These are phyloP conservation scores for Cardamine chenopodiifolia DNA, from an alignment of 345 rosid species.

Conservation along the genomic window DNA sequence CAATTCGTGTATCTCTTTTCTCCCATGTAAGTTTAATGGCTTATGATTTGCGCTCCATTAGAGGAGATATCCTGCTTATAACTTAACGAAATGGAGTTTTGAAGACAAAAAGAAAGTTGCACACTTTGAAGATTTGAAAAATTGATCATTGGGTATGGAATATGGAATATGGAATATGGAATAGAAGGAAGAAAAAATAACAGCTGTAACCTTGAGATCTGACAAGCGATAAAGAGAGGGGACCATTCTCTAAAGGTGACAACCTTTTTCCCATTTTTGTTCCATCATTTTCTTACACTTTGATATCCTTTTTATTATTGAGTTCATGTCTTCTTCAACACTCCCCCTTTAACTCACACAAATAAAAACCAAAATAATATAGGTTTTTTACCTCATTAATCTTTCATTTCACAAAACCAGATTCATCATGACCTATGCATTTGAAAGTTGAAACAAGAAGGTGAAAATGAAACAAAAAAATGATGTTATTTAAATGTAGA, in stretches of 20 bases:
- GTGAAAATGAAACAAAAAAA: not conserved
- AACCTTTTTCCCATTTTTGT: constrained; percentile 35
- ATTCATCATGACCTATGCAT: not conserved
- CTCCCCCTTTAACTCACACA: not conserved
- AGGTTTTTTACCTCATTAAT: not conserved
- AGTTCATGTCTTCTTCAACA: constrained; percentile 18
- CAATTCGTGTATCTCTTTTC: no score
- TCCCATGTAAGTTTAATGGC: no score
- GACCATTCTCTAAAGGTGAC: constrained; percentile 40
- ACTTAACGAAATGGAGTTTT: no score
- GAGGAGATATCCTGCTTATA: no score
- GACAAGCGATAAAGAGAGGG: constrained; percentile 11
- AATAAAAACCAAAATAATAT: not conserved
- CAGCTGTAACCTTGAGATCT: constrained; percentile 29
- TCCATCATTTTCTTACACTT: constrained; percentile 32
- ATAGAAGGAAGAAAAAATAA: not conserved
- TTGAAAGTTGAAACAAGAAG: not conserved
- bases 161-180: not conserved
- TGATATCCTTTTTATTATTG: constrained; percentile 3
- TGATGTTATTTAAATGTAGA: no score
- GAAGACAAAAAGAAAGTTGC: not conserved
- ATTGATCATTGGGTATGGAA: not conserved
- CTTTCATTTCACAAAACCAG: constrained; percentile 2
- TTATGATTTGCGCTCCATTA: no score
- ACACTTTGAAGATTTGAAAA: not conserved